A percentile compares a stretch with the other conserved stretches of the same genome.
These are phyloP conservation scores for Sporothrix euskadiensis DNA, from an alignment of 2,329 filamentous ascomycete species.

Conservation along the genomic window DNA sequence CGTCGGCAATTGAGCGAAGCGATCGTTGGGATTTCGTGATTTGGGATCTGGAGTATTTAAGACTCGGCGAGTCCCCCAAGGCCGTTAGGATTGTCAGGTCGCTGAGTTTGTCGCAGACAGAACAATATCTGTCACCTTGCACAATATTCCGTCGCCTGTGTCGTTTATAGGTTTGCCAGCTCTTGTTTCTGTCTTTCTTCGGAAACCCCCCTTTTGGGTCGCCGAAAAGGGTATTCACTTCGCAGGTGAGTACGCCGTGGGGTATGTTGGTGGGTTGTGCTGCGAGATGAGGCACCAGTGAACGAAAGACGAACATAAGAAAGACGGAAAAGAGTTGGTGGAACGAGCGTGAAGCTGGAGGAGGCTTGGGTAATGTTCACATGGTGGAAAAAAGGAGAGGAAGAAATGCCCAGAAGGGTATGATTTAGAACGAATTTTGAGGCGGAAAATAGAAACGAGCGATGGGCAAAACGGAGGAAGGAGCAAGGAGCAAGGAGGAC, in stretches of 20 bases:
- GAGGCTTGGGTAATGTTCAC: not conserved
- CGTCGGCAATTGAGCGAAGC: not conserved
- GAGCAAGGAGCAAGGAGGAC: not conserved
- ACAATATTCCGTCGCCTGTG: not conserved
- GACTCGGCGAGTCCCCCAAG: not conserved
- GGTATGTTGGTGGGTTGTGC: not conserved
- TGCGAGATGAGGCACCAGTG: slow-evolving; percentile 1
- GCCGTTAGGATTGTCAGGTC: not conserved
- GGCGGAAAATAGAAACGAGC: not conserved
- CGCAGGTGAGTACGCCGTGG: slow-evolving; percentile 2
- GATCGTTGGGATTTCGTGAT: not conserved
- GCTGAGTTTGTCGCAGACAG: not conserved
- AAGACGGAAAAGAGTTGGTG: not conserved
- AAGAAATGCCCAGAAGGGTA: not conserved
- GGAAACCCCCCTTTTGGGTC: slow-evolving; percentile 1
- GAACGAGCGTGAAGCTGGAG: not conserved
- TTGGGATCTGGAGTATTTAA: not conserved
- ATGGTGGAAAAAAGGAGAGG: not conserved
- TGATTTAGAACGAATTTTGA: not conserved
- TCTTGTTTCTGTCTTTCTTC: not conserved
- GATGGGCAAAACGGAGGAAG: slow-evolving; percentile 7
- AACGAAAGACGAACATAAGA: not conserved
- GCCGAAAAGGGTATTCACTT: slow-evolving; percentile 7
- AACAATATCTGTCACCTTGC: not conserved
- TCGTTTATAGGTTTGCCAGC: not conserved